phyloP scores from a whole-genome alignment of 129 eudicot species.

The Artemisia annua region DNA sequence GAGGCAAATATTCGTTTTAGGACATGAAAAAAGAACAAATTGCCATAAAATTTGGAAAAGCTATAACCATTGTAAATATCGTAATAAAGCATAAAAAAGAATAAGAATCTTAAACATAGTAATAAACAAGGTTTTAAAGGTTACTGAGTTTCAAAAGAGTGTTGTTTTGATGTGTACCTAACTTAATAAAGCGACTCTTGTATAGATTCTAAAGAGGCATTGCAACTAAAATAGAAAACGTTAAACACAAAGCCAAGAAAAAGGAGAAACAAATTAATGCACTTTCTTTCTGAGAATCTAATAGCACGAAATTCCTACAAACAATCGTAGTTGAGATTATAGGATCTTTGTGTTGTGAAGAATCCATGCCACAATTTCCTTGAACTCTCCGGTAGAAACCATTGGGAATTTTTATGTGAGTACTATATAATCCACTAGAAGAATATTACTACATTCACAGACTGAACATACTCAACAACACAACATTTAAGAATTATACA shows the following conservation, averaged over 20 bases:
- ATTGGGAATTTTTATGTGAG: background rate
- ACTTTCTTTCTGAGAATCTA: slow-evolving; percentile 8
- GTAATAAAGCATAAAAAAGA: no score
- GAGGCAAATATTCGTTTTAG: no score
- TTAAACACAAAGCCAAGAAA: slow-evolving; percentile 3
- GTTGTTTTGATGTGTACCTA: background rate
- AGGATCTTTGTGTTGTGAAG: slow-evolving; percentile 16
- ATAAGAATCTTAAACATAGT: no score
- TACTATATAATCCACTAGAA: background rate
- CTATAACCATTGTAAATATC: no score
- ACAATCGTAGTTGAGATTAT: background rate
- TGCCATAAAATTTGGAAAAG: no score
- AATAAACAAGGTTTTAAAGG: no score
- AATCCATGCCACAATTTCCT: slow-evolving; percentile 5
- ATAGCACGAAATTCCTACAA: background rate
- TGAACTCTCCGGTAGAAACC: background rate
- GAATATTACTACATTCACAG: background rate
- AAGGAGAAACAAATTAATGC: slow-evolving; percentile 1
- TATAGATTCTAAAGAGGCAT: background rate
- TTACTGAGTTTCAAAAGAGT: background rate
- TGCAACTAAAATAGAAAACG: background rate
- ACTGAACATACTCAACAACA: background rate
- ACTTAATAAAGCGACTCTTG: background rate
- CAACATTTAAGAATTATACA: background rate
- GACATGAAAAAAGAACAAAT: no score